phyloP scores from a whole-genome alignment of 106 monocot genomes.

The Acanthochlamys bracteata region DNA sequence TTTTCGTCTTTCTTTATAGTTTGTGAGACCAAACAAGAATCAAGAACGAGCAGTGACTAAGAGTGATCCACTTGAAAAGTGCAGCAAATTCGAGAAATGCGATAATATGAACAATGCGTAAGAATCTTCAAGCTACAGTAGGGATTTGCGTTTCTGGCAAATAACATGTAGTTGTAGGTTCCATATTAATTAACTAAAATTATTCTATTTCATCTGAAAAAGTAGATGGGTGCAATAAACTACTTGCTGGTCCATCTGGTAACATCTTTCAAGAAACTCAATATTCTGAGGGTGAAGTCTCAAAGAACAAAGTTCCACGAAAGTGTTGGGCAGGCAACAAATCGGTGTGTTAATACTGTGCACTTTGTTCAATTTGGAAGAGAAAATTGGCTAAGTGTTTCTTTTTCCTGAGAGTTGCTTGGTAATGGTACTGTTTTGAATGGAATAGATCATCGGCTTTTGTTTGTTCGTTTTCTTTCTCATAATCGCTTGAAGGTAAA shows the following conservation, averaged over 20 bases:
- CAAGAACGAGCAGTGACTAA: not conserved
- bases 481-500: no score
- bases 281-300: not conserved
- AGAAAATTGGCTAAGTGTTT: no score
- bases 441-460: no score
- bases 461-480: no score
- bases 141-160: not conserved
- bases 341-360: not conserved
- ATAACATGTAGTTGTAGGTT: constrained; percentile 4
- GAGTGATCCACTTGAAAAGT: not conserved
- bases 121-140: not conserved
- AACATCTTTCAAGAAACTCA: not conserved
- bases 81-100: not conserved
- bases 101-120: not conserved
- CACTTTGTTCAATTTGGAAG: not conserved
- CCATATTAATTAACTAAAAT: not conserved
- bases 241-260: not conserved
- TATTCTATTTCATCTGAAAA: not conserved
- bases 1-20: not conserved
- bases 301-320: not conserved
- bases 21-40: not conserved
- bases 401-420: not conserved
- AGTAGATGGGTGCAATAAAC: constrained; percentile 1
- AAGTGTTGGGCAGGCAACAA: not conserved
- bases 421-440: not conserved